Evolutionary conservation across 805 yeast genomes (phyloP), one percentile per base, ranked within the genome.

Genomic region (Candida orba): DNA sequence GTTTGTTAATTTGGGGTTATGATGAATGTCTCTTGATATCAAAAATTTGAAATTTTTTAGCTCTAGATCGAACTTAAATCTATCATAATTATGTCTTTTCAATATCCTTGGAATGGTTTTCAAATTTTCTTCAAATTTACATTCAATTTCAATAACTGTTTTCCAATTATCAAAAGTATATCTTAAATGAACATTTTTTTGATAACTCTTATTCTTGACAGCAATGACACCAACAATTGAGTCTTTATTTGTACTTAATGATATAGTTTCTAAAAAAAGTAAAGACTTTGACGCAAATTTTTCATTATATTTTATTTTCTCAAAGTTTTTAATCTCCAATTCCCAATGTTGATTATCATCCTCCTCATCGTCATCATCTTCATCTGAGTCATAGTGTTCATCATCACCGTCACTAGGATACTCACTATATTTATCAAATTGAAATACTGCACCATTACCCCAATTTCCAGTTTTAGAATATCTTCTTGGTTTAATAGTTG

Each of bases 141-240:
- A 84, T 35, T 78, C 79, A 29, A 82, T 74, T 57, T 84, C 91
- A 35, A 78, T 71, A 20, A 81, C 76, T 0, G 95, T 81, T 36
- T 66, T 67, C 98, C 98, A 90, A 54, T 71, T 65, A 59, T 91
- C 88, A 50, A 79, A 68, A 0, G 96, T 78, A 64, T 87, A 90
- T 43, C 89, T 71, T 14, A 85, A 73, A 14, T 77, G 73, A 17
- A 91, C 83, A 24, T 64, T 57, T 62, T 90, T 90, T 31, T 77
- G 72, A 62, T 70, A 90, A 10, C 82, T 70, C 5, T 86, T 42
- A 65, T 90, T 91, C 54, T 78, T 76, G 24, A 85, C 96, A 3
- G 91, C 85, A 37, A 90, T 69, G 42, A 79, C 80, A 2, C 96
- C 97, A 40, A 76, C 59, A 14, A 90, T 64, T 44, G 67, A 68